Evolutionary conservation across 1,284 basidiomycete genomes (phyloP).

Genomic region (Cutaneotrichosporon curvatum): DNA sequence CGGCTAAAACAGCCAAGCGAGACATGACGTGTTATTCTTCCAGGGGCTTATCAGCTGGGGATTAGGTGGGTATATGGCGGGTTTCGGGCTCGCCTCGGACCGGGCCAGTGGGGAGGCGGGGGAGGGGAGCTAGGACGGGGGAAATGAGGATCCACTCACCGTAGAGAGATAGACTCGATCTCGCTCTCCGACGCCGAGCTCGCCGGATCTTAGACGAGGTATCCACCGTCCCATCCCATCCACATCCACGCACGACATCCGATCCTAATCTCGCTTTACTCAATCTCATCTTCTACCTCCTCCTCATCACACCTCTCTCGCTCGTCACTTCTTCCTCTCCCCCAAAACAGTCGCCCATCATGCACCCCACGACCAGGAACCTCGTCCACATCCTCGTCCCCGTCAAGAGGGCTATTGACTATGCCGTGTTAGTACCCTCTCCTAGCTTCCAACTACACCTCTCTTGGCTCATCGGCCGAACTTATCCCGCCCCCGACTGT

Average conservation of each 20-base stretch:
- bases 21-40: no score
- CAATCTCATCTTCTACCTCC: neutral
- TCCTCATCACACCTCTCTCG: neutral
- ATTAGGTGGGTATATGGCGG: no score
- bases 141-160: neutral
- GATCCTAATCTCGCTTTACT: neutral
- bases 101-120: no score
- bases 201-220: no score
- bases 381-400: constrained; percentile 85
- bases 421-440: constrained; percentile 29
- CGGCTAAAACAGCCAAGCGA: no score
- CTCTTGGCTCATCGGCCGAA: neutral
- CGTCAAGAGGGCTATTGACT: constrained; percentile 66
- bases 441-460: neutral
- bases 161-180: no score
- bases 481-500: neutral
- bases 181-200: no score
- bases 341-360: constrained; percentile 33
- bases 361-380: constrained; percentile 65
- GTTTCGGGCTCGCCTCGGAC: no score
- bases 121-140: no score
- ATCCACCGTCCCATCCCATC: no score
- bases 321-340: constrained; percentile 1
- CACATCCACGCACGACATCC: no score
- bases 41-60: no score